Conservation (phyloP, 148 eudicot genomes). For the Salicornia ramosissima region DNA sequence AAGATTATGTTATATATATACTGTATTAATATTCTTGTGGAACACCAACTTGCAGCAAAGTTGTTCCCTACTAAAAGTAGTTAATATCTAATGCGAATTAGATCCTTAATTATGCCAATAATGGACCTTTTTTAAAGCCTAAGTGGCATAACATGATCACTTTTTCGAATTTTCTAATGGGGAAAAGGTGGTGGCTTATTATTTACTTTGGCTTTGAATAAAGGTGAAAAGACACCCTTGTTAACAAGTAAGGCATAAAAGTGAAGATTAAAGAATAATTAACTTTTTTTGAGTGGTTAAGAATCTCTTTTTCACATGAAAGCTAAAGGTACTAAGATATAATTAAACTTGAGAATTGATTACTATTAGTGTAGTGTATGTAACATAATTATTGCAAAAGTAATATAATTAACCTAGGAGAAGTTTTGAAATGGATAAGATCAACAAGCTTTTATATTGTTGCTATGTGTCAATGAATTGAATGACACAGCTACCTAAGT, state of each 20-base stretch:
- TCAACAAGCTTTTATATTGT: neutral
- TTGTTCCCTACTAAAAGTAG: neutral
- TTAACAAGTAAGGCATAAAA: conserved; percentile 1
- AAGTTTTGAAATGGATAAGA: conserved; percentile 26
- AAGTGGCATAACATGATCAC: conserved; percentile 23
- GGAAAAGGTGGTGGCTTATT: conserved; percentile 8
- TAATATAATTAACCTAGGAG: neutral
- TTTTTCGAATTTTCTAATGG: conserved; percentile 15
- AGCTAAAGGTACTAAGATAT: neutral
- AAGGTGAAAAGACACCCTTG: conserved; percentile 23
- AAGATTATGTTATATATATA: too few species aligned
- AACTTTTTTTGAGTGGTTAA: conserved; percentile 20
- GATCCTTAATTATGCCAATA: neutral
- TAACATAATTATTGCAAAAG: neutral
- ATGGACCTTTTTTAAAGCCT: conserved; percentile 19
- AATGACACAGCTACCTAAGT: too few species aligned
- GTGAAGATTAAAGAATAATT: conserved; percentile 9
- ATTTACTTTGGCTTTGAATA: conserved; percentile 27
- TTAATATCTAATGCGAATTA: neutral
- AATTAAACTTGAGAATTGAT: neutral
- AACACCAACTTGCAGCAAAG: neutral
- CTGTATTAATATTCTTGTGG: too few species aligned
- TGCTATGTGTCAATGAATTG: conserved; percentile 7
- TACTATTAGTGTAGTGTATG: too few species aligned
- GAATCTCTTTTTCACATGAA: conserved; percentile 16